Evolutionary conservation across 768 basidiomycete species (phyloP).

Genomic region (Infundibulicybe gibba): DNA sequence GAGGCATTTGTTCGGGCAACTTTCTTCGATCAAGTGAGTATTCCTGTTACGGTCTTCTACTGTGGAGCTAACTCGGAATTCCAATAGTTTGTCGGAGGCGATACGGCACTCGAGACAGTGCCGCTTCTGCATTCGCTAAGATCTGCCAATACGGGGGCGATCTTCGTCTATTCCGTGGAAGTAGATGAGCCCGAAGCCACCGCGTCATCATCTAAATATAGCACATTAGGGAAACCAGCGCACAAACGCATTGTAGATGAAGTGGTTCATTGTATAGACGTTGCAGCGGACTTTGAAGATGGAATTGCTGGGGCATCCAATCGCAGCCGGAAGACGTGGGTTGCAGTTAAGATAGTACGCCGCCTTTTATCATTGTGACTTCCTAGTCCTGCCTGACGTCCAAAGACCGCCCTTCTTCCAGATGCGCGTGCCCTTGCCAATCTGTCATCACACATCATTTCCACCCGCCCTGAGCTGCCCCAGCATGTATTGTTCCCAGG

Average conservation of each 20-base stretch:
- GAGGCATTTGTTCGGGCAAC: conserved; percentile 71
- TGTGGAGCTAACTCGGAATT: neutral
- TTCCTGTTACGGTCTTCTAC: neutral
- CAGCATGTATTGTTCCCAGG: conserved; percentile 64
- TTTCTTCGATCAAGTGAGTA: conserved; percentile 78
- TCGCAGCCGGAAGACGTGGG: conserved; percentile 63
- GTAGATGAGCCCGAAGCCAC: conserved; percentile 61
- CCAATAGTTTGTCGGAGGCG: conserved; percentile 87
- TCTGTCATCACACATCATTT: conserved; percentile 56
- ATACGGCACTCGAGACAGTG: conserved; percentile 65
- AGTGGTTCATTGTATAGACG: conserved; percentile 72
- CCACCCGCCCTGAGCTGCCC: conserved; percentile 29
- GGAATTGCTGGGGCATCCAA: conserved; percentile 16
- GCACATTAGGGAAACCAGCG: conserved; percentile 22
- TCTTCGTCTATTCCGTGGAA: conserved; percentile 86
- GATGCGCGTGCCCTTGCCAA: conserved; percentile 56
- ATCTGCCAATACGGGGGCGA: conserved; percentile 62
- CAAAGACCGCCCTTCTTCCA: conserved; percentile 67
- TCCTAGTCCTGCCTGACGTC: neutral
- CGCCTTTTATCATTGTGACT: neutral
- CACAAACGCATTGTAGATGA: conserved; percentile 72
- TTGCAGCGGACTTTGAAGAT: conserved; percentile 81
- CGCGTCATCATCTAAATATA: conserved; percentile 11
- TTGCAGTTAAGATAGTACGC: conserved; percentile 80
- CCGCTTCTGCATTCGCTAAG: conserved; percentile 65